These are phyloP conservation scores for Cicer arietinum DNA, from an alignment of 306 rosid species.

Conservation along the genomic window DNA sequence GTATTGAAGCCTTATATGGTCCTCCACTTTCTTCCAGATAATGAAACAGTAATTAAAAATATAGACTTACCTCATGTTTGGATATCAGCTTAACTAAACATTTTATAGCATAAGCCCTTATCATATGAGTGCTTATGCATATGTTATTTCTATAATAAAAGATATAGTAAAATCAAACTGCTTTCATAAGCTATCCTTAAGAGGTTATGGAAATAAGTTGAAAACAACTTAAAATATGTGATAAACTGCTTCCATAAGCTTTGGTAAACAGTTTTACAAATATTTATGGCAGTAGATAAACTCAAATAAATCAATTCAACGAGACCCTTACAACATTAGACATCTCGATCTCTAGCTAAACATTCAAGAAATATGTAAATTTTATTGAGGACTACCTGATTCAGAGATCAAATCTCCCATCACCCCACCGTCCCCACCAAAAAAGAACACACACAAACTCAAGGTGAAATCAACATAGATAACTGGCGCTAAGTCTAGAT, in stretches of 20 bases:
- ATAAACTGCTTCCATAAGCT: too few species aligned
- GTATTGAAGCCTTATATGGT: conserved; percentile 96
- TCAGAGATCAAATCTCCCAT: not conserved
- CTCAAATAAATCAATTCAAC: too few species aligned
- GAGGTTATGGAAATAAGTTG: not conserved
- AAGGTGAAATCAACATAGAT: conserved; percentile 16
- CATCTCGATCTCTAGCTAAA: conserved; percentile 2
- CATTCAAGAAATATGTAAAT: conserved; percentile 12
- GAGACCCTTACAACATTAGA: too few species aligned
- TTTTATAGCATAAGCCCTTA: not conserved
- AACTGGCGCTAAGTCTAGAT: conserved; percentile 1
- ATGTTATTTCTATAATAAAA: not conserved
- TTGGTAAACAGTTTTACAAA: too few species aligned
- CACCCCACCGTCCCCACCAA: not conserved
- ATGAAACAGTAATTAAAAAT: conserved; percentile 26
- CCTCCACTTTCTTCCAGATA: conserved; percentile 93
- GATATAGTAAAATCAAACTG: too few species aligned
- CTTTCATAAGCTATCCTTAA: not conserved
- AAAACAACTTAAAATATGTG: not conserved
- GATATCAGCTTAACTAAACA: not conserved
- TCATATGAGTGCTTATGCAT: not conserved
- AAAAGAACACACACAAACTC: not conserved
- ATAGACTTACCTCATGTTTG: not conserved
- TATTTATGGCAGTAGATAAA: too few species aligned
- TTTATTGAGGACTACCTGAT: not conserved